Conservation (phyloP, 2,329 filamentous ascomycete species). For the Sporothrix inflata region DNA sequence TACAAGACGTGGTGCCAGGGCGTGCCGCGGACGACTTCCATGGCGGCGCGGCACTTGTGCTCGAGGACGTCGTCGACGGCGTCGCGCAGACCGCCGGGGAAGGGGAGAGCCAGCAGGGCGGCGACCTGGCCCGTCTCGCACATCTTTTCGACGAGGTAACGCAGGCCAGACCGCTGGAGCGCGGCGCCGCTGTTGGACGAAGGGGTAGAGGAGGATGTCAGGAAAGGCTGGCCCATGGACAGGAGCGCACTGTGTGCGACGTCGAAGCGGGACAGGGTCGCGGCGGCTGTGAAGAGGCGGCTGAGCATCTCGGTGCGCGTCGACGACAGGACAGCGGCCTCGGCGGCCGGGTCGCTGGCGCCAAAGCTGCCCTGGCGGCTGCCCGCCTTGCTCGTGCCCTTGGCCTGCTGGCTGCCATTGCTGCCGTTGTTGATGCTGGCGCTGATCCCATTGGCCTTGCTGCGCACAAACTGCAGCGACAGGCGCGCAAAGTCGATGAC, state of each 20-base stretch:
- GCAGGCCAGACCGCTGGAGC: conserved; percentile 72
- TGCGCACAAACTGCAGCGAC: conserved; percentile 65
- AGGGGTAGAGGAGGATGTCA: not conserved
- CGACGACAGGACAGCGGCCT: conserved; percentile 19
- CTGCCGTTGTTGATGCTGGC: conserved; percentile 14
- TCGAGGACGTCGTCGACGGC: conserved; percentile 79
- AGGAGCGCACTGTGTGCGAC: conserved; percentile 79
- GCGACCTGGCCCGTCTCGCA: conserved; percentile 67
- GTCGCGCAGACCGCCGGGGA: conserved; percentile 70
- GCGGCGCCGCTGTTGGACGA: conserved; percentile 45
- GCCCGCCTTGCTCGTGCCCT: conserved; percentile 4
- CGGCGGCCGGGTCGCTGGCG: conserved; percentile 18
- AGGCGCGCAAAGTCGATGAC: conserved; percentile 82
- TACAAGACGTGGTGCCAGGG: conserved; percentile 91
- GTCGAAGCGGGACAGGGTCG: conserved; percentile 78
- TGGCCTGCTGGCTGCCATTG: conserved; percentile 7
- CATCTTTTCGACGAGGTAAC: conserved; percentile 70
- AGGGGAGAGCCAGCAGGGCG: conserved; percentile 75
- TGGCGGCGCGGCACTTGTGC: conserved; percentile 58
- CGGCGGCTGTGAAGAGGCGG: conserved; percentile 80
- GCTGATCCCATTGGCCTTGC: conserved; percentile 17
- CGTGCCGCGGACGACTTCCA: conserved; percentile 63
- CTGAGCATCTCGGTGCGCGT: conserved; percentile 72
- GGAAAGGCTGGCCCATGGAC: conserved; percentile 57
- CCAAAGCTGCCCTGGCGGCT: conserved; percentile 23